These are phyloP conservation scores for Aechmea fasciata DNA, from an alignment of 176 grass and related monocot genomes.

Conservation along the genomic window DNA sequence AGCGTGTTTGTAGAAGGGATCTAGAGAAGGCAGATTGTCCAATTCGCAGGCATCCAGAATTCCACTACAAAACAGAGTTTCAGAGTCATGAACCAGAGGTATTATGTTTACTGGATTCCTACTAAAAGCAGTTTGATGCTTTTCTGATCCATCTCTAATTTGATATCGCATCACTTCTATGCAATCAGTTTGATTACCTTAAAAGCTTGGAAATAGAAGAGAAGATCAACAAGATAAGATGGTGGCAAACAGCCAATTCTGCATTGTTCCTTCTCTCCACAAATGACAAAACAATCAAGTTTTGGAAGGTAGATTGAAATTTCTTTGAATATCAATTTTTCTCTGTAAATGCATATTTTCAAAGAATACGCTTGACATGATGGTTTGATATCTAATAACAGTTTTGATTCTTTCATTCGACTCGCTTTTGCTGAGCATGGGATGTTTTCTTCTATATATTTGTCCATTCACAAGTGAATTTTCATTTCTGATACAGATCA, in stretches of 20 bases:
- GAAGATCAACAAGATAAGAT: conserved; percentile 99
- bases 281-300: conserved; percentile 98
- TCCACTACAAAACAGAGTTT: conserved; percentile 96
- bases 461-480: not conserved
- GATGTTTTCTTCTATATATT: not conserved
- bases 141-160: conserved; percentile 24
- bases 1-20: conserved; percentile 65
- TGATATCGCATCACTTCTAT: conserved; percentile 27
- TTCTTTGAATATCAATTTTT: conserved; percentile 1
- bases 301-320: conserved; percentile 76
- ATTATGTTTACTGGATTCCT: conserved; percentile 23
- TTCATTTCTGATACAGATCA: too few species aligned
- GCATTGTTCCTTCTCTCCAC: conserved; percentile 83
- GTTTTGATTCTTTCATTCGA: not conserved
- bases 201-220: conserved; percentile 99
- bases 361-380: not conserved
- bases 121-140: not conserved
- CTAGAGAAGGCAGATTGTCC: conserved; percentile 77
- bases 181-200: conserved; percentile 90
- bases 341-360: not conserved
- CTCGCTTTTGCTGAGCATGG: not conserved
- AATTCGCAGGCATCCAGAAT: conserved; percentile 70
- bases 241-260: conserved; percentile 71
- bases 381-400: not conserved
- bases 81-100: conserved; percentile 99